Evolutionary conservation across 148 eudicot species (phyloP).

Genomic region (Silene conica): DNA sequence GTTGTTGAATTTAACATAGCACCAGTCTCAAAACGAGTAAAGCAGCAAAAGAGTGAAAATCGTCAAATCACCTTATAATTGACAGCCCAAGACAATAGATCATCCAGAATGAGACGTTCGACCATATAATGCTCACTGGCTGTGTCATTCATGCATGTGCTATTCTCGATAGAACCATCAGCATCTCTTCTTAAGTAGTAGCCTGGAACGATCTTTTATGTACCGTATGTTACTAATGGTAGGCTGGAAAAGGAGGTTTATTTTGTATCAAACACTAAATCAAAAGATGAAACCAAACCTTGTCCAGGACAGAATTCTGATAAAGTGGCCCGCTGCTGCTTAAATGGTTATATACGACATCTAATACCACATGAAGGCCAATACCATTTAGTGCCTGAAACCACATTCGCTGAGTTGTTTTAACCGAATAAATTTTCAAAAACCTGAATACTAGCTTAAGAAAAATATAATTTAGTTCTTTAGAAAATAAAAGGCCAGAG

Average conservation of each 20-base stretch:
- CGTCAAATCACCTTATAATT: slow-evolving; percentile 65
- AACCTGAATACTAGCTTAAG: not conserved
- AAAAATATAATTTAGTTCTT: not conserved
- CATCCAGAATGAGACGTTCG: slow-evolving; percentile 86
- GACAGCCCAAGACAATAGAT: slow-evolving; percentile 75
- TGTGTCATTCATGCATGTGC: slow-evolving; percentile 80
- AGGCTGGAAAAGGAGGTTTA: not conserved
- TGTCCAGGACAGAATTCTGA: slow-evolving; percentile 83
- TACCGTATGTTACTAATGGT: slow-evolving; percentile 12
- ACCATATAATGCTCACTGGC: slow-evolving; percentile 99
- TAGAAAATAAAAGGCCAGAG: slow-evolving; percentile 4
- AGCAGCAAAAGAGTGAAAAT: not conserved
- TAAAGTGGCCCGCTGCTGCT: slow-evolving; percentile 79
- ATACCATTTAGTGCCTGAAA: slow-evolving; percentile 74
- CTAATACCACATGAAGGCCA: slow-evolving; percentile 89
- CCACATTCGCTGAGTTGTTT: slow-evolving; percentile 4
- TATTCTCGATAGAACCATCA: slow-evolving; percentile 69
- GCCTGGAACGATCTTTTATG: slow-evolving; percentile 86
- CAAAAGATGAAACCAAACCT: slow-evolving; percentile 38
- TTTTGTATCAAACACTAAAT: not conserved
- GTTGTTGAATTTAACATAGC: too few species aligned
- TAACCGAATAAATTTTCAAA: not conserved
- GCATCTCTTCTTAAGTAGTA: slow-evolving; percentile 77
- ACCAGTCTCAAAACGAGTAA: not conserved
- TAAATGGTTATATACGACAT: slow-evolving; percentile 94